Base-by-base conservation (phyloP, 345 rosid genomes). In the Bruguiera sexangula region DNA sequence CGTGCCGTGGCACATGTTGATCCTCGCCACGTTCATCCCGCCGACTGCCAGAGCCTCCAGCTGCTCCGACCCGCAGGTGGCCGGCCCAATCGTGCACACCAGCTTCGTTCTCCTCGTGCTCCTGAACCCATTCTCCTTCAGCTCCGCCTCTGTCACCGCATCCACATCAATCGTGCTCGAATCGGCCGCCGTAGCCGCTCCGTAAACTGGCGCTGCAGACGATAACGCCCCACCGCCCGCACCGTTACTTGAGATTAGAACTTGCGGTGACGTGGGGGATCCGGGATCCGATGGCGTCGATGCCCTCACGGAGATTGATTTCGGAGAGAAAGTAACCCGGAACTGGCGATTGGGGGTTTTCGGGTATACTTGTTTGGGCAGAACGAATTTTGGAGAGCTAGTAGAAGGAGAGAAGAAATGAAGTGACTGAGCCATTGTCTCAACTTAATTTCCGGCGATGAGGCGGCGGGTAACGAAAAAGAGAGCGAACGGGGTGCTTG, bases 81-180 rank as follows among this genome's bases (percentile, higher is more conserved):
- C 87, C 0, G 98, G 99, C 5, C 99, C 99, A 57, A 96, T 90
- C 62, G 98, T 96, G 82, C 99, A 92, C 72, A 96, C 79, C 30
- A 96, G 85, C 87, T 96, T 96, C 58, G 99, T 96, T 71, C 99
- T 80, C 74, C 99, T 79, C 32, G 98, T 96, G 86, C 99, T 96
- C 70, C 99, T 76, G 84, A 90, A 92, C 26, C 99, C 99, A n/a
- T 96, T 96, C 95, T 96, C 98, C 86, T 92, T 92, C 73, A 96
- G 72, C 76, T 96, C 99, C 6, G 77, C 83, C 81, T 96, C 99
- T 55, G 98, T 92, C 39, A 96, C 98, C 0, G 96, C 65, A 63
- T 96, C 99, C 55, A 96, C 98, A 30, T 96, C 97, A 2, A 91
- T 81, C 30, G 78, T 85, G 54, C 73, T 72, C 39, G 75, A 71